Base-by-base conservation (phyloP, 768 basidiomycete genomes). In the Psilocybe cyanescens region DNA sequence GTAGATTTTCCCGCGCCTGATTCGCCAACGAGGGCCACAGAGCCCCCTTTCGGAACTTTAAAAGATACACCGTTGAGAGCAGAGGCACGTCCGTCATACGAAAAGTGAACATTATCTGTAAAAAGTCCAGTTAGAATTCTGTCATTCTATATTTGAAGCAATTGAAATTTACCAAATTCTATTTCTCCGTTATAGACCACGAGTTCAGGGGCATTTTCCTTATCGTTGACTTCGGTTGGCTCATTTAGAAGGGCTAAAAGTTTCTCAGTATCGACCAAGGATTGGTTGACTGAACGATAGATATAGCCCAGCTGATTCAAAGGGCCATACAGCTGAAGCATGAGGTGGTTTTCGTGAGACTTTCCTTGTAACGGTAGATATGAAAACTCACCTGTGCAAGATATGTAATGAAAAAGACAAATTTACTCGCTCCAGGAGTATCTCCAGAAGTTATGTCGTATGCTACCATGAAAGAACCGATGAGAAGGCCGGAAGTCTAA, bases 1-100 rank as follows among this genome's bases (percentile, higher is more conserved):
- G 94, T 92, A 8, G 89, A 91, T 74, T 94, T 96, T 11, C 94
- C 89, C 2, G 90, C 80, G 1, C 92, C 93, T 2, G 88, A 87
- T 70, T 91, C 88, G 19, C 91, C 94, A 12, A 99, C 94, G 19
- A 98, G 83, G 0, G 96, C 97, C 17, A 97, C 95, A 12, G 92
- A 89, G 4, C 88, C 86, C 4, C 92, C 91, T 70, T 90, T 92
- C 0, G 92, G 91, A 17, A 98, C 89, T 67, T 86, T 91, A 82
- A 98, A 98, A 1, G 90, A 92, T 41, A 98, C 84, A 31, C 86
- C 85, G 61, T 87, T 83, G 14, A 98, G 80, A 0, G 90, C 91
- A 62, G 82, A 84, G 14, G 80, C 82, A 24, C 90, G 84, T 3
- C 81, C 81, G 66, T 92, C 91, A 73, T 97, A 97, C 3, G 91